Percentiles rank a stretch among this genome's conserved stretches.
Conservation (phyloP, 2,329 filamentous ascomycete species). For the Diaporthe longicolla region DNA sequence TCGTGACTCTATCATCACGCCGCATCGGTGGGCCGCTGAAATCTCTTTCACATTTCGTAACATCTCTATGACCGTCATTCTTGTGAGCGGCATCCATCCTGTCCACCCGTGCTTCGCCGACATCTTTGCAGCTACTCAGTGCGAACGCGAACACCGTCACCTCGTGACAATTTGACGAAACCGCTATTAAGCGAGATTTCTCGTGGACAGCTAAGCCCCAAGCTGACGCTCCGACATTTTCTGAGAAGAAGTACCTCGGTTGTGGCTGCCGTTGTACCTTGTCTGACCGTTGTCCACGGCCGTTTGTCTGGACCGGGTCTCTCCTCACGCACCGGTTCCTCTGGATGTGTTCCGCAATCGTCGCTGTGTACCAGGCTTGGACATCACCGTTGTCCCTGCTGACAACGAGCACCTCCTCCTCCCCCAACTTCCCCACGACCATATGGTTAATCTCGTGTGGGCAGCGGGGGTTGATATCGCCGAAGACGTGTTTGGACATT, state of each 20-base stretch:
- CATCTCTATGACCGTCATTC: background rate
- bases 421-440: constrained; percentile 77
- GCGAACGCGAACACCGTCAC: constrained; percentile 68
- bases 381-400: constrained; percentile 84
- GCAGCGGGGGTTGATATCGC: constrained; percentile 50
- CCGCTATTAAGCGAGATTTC: constrained; percentile 85
- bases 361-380: constrained; percentile 75
- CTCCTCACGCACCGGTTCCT: background rate
- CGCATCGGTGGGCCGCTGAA: too few species aligned
- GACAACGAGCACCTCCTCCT: constrained; percentile 77
- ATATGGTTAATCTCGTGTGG: constrained; percentile 79
- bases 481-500: constrained; percentile 30
- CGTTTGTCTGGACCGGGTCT: background rate
- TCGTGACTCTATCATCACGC: background rate
- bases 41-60: background rate
- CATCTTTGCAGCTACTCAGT: constrained; percentile 45
- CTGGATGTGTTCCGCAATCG: constrained; percentile 62
- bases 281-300: background rate
- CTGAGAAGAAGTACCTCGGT: constrained; percentile 74
- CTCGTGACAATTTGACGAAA: constrained; percentile 80
- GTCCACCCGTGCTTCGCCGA: background rate
- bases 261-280: background rate
- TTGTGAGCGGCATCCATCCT: background rate
- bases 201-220: constrained; percentile 92
- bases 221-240: constrained; percentile 82